Conservation (phyloP, 192 early-diverging fungal species). For the Cetraspora pellucida region DNA sequence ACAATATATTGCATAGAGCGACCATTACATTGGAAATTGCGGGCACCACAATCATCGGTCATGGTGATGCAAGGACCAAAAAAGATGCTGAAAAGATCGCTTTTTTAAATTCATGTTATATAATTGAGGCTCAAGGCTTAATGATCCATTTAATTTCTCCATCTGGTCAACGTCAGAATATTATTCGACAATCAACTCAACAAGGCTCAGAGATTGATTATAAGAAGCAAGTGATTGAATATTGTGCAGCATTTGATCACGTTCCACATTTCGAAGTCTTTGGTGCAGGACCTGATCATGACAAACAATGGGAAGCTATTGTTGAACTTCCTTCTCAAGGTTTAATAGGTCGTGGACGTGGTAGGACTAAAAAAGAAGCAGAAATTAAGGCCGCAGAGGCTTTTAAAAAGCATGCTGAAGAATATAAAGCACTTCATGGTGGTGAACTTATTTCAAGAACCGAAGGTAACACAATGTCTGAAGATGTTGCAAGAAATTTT, state of each 20-base stretch:
- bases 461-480: conserved; percentile 36
- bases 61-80: conserved; percentile 46
- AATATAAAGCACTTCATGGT: conserved; percentile 37
- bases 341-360: conserved; percentile 44
- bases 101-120: conserved; percentile 42
- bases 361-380: conserved; percentile 39
- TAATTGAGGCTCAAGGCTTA: conserved; percentile 43
- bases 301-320: conserved; percentile 9
- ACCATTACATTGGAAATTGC: conserved; percentile 19
- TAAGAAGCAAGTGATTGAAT: conserved; percentile 27
- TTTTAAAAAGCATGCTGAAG: conserved; percentile 46
- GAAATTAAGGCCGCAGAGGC: conserved; percentile 41
- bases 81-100: conserved; percentile 49
- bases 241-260: conserved; percentile 31
- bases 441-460: conserved; percentile 35
- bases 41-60: conserved; percentile 30
- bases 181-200: conserved; percentile 23
- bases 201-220: conserved; percentile 26
- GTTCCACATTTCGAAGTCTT: conserved; percentile 11
- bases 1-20: conserved; percentile 25
- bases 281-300: neutral
- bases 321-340: conserved; percentile 34
- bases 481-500: conserved; percentile 46
- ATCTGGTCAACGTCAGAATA: conserved; percentile 21
- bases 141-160: conserved; percentile 1